Evolutionary conservation across 108 stramenopile genomes (phyloP), one percentile per base, ranked within the genome.

Genomic region (Halocafeteria seosinensis): DNA sequence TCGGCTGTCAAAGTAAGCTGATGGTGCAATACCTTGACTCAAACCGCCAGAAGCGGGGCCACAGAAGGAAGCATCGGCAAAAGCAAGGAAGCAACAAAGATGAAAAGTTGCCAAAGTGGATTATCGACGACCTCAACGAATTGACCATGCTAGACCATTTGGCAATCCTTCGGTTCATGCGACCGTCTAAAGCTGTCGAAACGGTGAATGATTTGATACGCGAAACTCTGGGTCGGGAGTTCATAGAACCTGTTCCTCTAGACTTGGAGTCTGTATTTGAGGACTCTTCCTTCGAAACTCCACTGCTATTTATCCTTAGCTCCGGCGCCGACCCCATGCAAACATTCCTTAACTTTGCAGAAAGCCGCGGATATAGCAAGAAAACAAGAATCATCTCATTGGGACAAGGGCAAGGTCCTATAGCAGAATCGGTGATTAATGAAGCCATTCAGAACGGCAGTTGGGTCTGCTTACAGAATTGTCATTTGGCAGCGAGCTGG

Each of bases 381-480:
- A 63, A 66, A 32, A 24, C 78, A 50, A 23, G 34, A 34, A 55
- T 71, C 24, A 75, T 80, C 37, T 73, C 72, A 12, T 69, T 80
- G 34, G 79, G 79, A 12, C 79, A 80, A 51, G 79, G 79, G 12
- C 79, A 80, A 70, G 79, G 77, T 0, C 77, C 77, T 9, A 73
- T 65, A 25, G 73, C 73, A 24, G 66, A 67, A 33, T 11, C 24
- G 1, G 4, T 32, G 8, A 77, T 79, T n/a, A 28, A 50, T 21
- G 76, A 77, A 35, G 73, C 66, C 28, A 50, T 66, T 21, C 73
- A 81, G 58, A 60, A 74, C 37, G 82, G 82, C 27, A 57, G 70
- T 25, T 83, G 82, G 82, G 80, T 83, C 28, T 78, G 77, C 62
- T 62, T 83, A 23, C 79, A 83, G 62, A 83, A 83, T 55, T 78